These are phyloP conservation scores for Avena eriantha DNA, from an alignment of 176 grass and related monocot species.

Conservation along the genomic window DNA sequence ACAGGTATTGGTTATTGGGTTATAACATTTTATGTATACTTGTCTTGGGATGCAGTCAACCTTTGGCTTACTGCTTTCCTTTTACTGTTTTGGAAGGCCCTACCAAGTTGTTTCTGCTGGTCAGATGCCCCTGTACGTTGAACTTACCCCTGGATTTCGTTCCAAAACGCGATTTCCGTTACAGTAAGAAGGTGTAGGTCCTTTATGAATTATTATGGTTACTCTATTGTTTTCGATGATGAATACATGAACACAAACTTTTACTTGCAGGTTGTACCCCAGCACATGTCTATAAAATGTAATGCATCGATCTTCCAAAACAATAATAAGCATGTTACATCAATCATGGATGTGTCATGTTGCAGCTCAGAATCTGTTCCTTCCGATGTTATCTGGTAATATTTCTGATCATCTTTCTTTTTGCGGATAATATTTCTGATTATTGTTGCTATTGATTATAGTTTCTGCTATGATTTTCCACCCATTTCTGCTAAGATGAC, in stretches of 20 bases:
- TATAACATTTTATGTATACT: conserved; percentile 30
- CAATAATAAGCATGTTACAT: conserved; percentile 39
- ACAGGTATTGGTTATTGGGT: conserved; percentile 55
- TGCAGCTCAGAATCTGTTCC: conserved; percentile 45
- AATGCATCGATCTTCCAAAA: conserved; percentile 42
- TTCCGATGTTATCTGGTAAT: conserved; percentile 84
- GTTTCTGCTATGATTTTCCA: conserved; percentile 12
- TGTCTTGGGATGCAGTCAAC: not conserved
- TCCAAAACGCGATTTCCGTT: conserved; percentile 90
- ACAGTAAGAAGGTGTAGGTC: conserved; percentile 76
- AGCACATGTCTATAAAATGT: conserved; percentile 79
- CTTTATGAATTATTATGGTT: conserved; percentile 32
- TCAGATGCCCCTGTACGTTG: conserved; percentile 74
- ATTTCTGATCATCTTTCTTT: conserved; percentile 8
- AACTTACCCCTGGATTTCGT: conserved; percentile 79
- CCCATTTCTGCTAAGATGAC: not conserved
- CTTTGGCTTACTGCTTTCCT: conserved; percentile 29
- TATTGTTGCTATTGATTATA: conserved; percentile 19
- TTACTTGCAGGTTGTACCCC: conserved; percentile 58
- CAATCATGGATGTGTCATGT: conserved; percentile 31
- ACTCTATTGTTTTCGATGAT: conserved; percentile 27
- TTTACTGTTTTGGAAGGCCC: conserved; percentile 58
- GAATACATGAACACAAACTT: conserved; percentile 14
- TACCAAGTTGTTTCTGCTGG: conserved; percentile 82
- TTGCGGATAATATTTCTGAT: conserved; percentile 50